Conservation (phyloP, 1,284 basidiomycete genomes). For the Sanghuangporus baumii region DNA sequence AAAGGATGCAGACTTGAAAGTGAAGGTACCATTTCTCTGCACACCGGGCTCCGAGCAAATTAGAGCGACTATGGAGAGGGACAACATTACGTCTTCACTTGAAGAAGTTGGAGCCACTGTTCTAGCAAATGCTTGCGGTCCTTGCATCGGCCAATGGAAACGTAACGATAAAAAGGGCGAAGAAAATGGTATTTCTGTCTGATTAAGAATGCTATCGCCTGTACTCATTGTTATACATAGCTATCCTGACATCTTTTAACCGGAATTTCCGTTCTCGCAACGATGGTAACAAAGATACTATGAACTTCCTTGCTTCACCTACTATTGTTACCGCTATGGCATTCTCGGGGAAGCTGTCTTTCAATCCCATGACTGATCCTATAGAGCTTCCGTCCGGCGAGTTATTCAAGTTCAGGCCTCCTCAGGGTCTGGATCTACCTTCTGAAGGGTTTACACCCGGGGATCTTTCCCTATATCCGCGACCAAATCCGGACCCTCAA, state of each 20-base stretch:
- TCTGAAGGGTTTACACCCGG: conserved; percentile 79
- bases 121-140: conserved; percentile 96
- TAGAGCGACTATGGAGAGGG: conserved; percentile 95
- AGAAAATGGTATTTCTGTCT: conserved; percentile 67
- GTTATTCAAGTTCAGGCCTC: conserved; percentile 84
- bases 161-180: conserved; percentile 85
- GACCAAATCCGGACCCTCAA: conserved; percentile 68
- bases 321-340: conserved; percentile 97
- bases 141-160: conserved; percentile 99
- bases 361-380: conserved; percentile 89
- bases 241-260: conserved; percentile 10
- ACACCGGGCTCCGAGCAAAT: conserved; percentile 98
- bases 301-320: conserved; percentile 98
- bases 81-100: conserved; percentile 77
- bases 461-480: conserved; percentile 76
- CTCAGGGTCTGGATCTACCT: conserved; percentile 83
- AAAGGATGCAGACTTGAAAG: conserved; percentile 72
- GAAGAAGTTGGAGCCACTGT: conserved; percentile 89
- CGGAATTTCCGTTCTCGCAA: conserved; percentile 96
- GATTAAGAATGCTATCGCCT: neutral
- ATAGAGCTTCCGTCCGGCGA: conserved; percentile 72
- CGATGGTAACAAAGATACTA: conserved; percentile 92
- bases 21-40: conserved; percentile 92
- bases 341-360: conserved; percentile 91
- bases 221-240: neutral